phyloP scores from a whole-genome alignment of 352 stramenopile genomes.

The Pythium sp. region DNA sequence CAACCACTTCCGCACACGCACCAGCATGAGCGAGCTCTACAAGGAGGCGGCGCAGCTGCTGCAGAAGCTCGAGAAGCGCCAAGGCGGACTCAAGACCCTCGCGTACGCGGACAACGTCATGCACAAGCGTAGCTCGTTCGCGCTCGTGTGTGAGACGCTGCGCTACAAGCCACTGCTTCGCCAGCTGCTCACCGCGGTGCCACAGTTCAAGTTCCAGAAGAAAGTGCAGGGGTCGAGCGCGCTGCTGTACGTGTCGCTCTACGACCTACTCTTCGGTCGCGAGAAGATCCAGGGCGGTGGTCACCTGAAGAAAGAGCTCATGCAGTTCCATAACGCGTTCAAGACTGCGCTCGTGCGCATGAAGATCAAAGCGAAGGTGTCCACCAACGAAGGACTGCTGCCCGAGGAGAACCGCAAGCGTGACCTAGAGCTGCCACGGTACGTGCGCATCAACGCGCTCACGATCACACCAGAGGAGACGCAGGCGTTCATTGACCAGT shows the following conservation, averaged over 20 bases:
- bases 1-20: not conserved
- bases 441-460: conserved; percentile 94
- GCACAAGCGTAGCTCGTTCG: conserved; percentile 88
- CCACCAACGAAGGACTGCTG: conserved; percentile 74
- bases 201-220: conserved; percentile 62
- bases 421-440: conserved; percentile 73
- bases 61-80: conserved; percentile 70
- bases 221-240: conserved; percentile 46
- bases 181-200: conserved; percentile 64
- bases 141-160: conserved; percentile 86
- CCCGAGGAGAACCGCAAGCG: conserved; percentile 76
- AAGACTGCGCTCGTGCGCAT: conserved; percentile 69
- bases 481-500: conserved; percentile 46
- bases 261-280: conserved; percentile 84
- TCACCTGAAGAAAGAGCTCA: conserved; percentile 84
- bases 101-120: conserved; percentile 76
- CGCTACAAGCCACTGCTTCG: conserved; percentile 82
- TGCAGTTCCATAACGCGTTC: conserved; percentile 73
- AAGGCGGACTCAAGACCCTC: conserved; percentile 84
- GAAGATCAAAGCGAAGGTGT: conserved; percentile 80
- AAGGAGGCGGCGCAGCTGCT: conserved; percentile 76
- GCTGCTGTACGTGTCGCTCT: conserved; percentile 82
- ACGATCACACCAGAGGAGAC: conserved; percentile 47
- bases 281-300: conserved; percentile 87
- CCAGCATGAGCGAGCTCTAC: conserved; percentile 79